Evolutionary conservation across 75 land plant species (phyloP).

Genomic region (Ceratopteris richardii): DNA sequence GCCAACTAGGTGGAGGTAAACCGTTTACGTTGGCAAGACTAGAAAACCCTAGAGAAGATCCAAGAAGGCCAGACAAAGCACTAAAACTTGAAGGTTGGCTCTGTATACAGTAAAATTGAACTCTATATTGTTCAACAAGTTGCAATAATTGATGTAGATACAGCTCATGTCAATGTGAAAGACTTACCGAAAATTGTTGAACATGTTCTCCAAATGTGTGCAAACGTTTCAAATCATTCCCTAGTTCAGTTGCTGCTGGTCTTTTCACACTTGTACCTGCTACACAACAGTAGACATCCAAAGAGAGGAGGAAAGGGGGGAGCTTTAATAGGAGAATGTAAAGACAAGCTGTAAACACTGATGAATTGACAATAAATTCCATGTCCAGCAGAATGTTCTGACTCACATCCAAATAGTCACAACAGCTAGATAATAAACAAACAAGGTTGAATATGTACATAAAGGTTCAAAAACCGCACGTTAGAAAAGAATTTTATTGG

Average conservation of each 20-base stretch:
- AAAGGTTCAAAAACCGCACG: no score
- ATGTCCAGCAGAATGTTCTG: no score
- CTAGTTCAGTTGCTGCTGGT: slow-evolving; percentile 5
- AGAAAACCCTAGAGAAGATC: slow-evolving; percentile 11
- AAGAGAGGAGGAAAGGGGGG: not conserved
- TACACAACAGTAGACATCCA: not conserved
- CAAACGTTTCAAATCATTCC: slow-evolving; percentile 4
- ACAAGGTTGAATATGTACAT: no score
- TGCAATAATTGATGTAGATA: no score
- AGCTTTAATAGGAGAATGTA: no score
- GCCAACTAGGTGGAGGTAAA: slow-evolving; percentile 14
- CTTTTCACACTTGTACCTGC: slow-evolving; percentile 10
- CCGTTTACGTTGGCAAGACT: slow-evolving; percentile 6
- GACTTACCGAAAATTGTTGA: slow-evolving; percentile 2
- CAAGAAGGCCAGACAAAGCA: slow-evolving; percentile 7
- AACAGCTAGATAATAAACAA: no score
- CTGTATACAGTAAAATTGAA: not conserved
- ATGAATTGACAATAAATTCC: no score
- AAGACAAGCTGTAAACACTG: no score
- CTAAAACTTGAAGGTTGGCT: not conserved
- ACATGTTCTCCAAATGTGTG: slow-evolving; percentile 1
- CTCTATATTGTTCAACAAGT: no score
- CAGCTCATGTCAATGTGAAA: no score
- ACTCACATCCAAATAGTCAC: no score
- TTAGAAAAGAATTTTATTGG: no score